A percentile compares a stretch with the other conserved stretches of the same genome.
Conservation (phyloP, 345 rosid genomes). For the Euphorbia peplus region DNA sequence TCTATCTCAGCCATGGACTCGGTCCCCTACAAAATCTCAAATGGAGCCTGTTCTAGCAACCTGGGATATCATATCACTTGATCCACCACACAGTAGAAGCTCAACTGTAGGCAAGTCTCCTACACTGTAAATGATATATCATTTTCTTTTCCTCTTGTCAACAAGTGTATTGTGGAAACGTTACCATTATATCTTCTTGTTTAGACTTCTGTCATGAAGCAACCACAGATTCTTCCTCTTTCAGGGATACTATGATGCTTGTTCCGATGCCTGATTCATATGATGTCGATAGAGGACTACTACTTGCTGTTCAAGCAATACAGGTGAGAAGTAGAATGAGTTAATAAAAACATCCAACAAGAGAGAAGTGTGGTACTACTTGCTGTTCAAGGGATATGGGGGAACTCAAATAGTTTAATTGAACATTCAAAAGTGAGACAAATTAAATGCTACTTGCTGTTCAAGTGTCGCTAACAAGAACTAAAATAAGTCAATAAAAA, state of each 20-base stretch:
- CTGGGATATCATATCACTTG: slow-evolving; percentile 63
- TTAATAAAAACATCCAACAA: not conserved
- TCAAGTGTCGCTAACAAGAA: too few species aligned
- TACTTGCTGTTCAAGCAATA: slow-evolving; percentile 98
- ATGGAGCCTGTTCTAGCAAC: slow-evolving; percentile 87
- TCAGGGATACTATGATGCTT: slow-evolving; percentile 85
- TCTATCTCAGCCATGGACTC: slow-evolving; percentile 98
- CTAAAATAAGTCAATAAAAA: too few species aligned
- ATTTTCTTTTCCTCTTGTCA: slow-evolving; percentile 3
- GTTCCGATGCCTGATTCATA: slow-evolving; percentile 97
- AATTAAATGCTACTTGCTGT: not conserved
- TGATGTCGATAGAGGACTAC: slow-evolving; percentile 94
- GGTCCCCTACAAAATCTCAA: slow-evolving; percentile 96
- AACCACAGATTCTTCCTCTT: slow-evolving; percentile 92
- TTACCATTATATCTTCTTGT: slow-evolving; percentile 29
- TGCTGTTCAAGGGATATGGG: too few species aligned
- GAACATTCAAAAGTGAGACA: too few species aligned
- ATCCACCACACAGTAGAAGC: slow-evolving; percentile 46
- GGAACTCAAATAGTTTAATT: too few species aligned
- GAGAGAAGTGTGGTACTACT: too few species aligned
- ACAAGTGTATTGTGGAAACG: slow-evolving; percentile 21
- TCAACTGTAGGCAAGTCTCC: slow-evolving; percentile 58
- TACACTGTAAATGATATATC: slow-evolving; percentile 15
- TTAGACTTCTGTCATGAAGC: slow-evolving; percentile 90
- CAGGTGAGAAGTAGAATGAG: slow-evolving; percentile 54